Evolutionary conservation across 2,329 filamentous ascomycete genomes (phyloP).

Genomic region (Fusarium annulatum): DNA sequence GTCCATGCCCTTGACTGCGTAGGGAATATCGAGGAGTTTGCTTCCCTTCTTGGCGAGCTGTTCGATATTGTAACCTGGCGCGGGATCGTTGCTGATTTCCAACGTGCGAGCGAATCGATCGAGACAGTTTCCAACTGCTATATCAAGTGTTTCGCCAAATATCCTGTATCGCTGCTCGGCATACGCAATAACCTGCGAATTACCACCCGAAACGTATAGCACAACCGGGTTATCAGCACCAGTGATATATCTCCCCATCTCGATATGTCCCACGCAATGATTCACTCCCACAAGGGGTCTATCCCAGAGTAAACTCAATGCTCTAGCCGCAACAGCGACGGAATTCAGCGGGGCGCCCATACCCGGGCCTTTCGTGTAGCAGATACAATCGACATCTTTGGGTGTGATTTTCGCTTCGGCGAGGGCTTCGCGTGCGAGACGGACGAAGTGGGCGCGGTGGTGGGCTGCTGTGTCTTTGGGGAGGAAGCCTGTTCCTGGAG

Average conservation of each 20-base stretch:
- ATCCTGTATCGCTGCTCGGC: slow-evolving; percentile 95
- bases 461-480: slow-evolving; percentile 96
- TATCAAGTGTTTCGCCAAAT: slow-evolving; percentile 97
- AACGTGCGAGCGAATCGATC: slow-evolving; percentile 95
- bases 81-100: slow-evolving; percentile 92
- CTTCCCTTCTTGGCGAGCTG: slow-evolving; percentile 83
- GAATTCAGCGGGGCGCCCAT: slow-evolving; percentile 95
- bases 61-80: slow-evolving; percentile 98
- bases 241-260: slow-evolving; percentile 96
- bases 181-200: slow-evolving; percentile 98
- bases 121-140: slow-evolving; percentile 96
- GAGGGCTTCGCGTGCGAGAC: slow-evolving; percentile 83
- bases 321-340: slow-evolving; percentile 86
- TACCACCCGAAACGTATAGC: slow-evolving; percentile 93
- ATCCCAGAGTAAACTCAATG: slow-evolving; percentile 83
- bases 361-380: slow-evolving; percentile 94
- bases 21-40: slow-evolving; percentile 86
- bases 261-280: slow-evolving; percentile 98
- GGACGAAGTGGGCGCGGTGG: slow-evolving; percentile 86
- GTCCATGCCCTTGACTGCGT: slow-evolving; percentile 99
- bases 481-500: slow-evolving; percentile 92
- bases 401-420: slow-evolving; percentile 71
- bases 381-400: slow-evolving; percentile 86
- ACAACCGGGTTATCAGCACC: slow-evolving; percentile 92
- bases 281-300: slow-evolving; percentile 95